Base-by-base conservation (phyloP, 352 stramenopile genomes). In the Peronospora farinosa region DNA sequence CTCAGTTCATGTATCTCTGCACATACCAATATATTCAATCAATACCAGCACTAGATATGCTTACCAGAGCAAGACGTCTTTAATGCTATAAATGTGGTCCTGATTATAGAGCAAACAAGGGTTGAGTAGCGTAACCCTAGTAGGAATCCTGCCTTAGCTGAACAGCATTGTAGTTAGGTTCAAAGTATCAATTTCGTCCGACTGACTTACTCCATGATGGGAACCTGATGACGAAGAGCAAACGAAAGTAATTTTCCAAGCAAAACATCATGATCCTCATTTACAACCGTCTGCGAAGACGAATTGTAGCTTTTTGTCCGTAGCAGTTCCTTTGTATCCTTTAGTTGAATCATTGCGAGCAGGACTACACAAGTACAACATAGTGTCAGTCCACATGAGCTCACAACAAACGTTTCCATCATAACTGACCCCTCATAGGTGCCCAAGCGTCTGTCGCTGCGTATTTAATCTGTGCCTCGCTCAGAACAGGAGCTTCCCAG, bases 381-480 rank as follows among this genome's bases (percentile, higher is more conserved):
- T 31, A 53, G 17, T 10, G 19, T 41, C 23, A 57, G 30, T 30
- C 9, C n/a, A 19, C 12, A 46, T 35, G 10, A 11, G 39, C 13
- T 23, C 5, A 25, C 23, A 16, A 30, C 33, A 6, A 39, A 28
- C 13, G 13, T 9, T 7, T 37, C 13, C 32, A 41, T 41, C 10
- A 52, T 2, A 49, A 38, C 60, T 30, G 60, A 88, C 80, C 77
- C 79, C 71, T 66, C 35, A 89, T 40, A 1, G 82, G 78, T 10
- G 78, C 70, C 78, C 78, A 92, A 0, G 82, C 82, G 43, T 92
- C 82, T 7, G 82, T 90, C 7, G 82, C 82, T 2, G 79, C 82
- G 57, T 93, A 93, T 23, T 51, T 68, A 47, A 93, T 84, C 59
- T 93, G 82, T 25, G 78, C 72, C 8, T 60, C 45, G 31, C 67